Conservation (phyloP, 2,329 filamentous ascomycete genomes). For the Acrocalymma vagum region DNA sequence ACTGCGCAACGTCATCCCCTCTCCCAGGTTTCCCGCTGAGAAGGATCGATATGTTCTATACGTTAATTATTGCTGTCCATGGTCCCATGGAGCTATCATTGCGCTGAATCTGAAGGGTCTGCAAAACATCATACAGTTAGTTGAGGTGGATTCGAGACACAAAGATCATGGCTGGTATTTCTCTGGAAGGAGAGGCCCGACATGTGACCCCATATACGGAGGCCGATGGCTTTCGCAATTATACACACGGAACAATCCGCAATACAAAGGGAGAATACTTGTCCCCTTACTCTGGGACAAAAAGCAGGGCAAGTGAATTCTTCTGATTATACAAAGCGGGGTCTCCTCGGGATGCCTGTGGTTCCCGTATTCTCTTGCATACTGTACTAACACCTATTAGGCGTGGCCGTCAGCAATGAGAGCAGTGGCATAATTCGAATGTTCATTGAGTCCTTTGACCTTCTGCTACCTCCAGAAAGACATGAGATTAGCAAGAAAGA, state of each 20-base stretch:
- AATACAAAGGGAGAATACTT: slow-evolving; percentile 68
- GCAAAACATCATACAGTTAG: slow-evolving; percentile 58
- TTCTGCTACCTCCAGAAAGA: slow-evolving; percentile 53
- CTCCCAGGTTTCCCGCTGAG: slow-evolving; percentile 65
- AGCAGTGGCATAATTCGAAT: slow-evolving; percentile 45
- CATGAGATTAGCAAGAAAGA: slow-evolving; percentile 61
- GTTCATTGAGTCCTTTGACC: slow-evolving; percentile 42
- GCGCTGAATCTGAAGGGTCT: slow-evolving; percentile 60
- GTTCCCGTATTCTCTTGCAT: too few species aligned
- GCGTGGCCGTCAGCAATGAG: slow-evolving; percentile 46
- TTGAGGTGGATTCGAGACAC: slow-evolving; percentile 50
- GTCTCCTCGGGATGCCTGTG: too few species aligned
- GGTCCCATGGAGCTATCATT: slow-evolving; percentile 64
- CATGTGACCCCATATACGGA: slow-evolving; percentile 38
- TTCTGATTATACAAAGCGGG: too few species aligned
- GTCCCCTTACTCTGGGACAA: slow-evolving; percentile 81
- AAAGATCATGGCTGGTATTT: slow-evolving; percentile 43
- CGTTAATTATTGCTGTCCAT: slow-evolving; percentile 68
- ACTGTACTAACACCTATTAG: slow-evolving; percentile 22
- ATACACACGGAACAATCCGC: slow-evolving; percentile 74
- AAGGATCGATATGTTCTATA: slow-evolving; percentile 70
- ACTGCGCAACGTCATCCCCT: slow-evolving; percentile 66
- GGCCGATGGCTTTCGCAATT: slow-evolving; percentile 63
- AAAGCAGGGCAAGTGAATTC: slow-evolving; percentile 52
- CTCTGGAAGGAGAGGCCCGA: slow-evolving; percentile 33